Base-by-base conservation (phyloP, 2,329 filamentous ascomycete species). In the Tolypocladium cylindrosporum region DNA sequence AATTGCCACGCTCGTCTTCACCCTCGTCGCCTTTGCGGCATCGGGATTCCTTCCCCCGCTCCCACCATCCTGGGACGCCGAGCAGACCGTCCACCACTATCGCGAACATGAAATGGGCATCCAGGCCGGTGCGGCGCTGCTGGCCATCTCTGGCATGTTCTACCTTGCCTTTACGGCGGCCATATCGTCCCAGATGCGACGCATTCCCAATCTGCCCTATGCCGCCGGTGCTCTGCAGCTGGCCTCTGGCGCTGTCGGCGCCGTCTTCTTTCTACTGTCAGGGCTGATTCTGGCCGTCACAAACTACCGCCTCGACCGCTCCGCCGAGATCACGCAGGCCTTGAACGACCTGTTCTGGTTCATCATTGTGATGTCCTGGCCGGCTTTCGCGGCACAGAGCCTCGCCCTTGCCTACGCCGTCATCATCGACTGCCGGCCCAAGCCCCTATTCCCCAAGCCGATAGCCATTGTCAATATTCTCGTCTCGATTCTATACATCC, bases 331-430 rank as follows among this genome's bases (percentile, higher is more conserved):
- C 13, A 63, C 61, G 8, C 48, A 61, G 52, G 56, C 58, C 13
- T 27, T 63, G 5, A 63, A 60, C 45, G 61, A 63, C 48, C 55
- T 60, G 13, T 63, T 61, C 52, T 61, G 56, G 60, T 41, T 62
- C 6, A 57, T 57, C 41, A 48, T 53, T 10, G 55, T 58, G 5
- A 54, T 61, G 56, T 45, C 60, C 37, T 63, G 60, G 61, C 61
- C 61, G 13, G 55, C 54, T 1, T 60, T 60, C 21, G 58, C 58
- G 57, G 60, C 57, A 0, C 61, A 63, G 42, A 57, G 56, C 56
- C 57, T 61, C 43, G 58, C 60, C 19, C 57, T 61, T 39, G 61
- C 55, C 7, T 63, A 60, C 36, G 60, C 61, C 13, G 59, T 63
- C 21, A 56, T 60, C 11, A 36, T 59, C n/a, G 61, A 63, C 43